Conservation (phyloP, 1,139 yeast species). For the Suhomyces yuchorum region DNA sequence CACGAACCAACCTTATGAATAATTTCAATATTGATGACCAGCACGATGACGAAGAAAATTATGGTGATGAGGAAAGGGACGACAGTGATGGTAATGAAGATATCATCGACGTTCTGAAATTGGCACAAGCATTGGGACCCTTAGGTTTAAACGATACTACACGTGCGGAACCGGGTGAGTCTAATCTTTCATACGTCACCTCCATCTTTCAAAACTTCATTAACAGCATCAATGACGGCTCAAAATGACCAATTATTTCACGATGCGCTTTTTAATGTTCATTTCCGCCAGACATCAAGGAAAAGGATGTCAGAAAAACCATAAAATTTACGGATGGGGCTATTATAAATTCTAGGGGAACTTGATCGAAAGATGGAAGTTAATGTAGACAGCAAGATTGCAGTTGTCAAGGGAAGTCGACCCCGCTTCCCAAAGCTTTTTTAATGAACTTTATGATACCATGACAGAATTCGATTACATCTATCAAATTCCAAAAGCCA, state of each 20-base stretch:
- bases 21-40: constrained; percentile 37
- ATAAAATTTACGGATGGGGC: background rate
- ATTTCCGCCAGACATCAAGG: background rate
- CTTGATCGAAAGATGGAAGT: background rate
- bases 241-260: background rate
- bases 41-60: constrained; percentile 25
- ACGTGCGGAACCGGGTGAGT: constrained; percentile 7
- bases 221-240: constrained; percentile 22
- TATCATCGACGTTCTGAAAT: constrained; percentile 32
- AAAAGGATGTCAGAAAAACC: background rate
- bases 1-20: constrained; percentile 39
- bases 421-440: background rate
- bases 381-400: background rate
- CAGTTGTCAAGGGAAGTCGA: background rate
- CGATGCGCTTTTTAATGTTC: background rate
- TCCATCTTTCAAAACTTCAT: constrained; percentile 45
- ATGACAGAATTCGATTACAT: background rate
- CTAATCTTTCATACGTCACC: constrained; percentile 37
- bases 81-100: constrained; percentile 23
- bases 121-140: constrained; percentile 22
- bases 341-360: background rate
- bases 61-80: constrained; percentile 26
- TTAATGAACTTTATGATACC: background rate
- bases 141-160: background rate
- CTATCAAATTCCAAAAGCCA: background rate